phyloP scores from a whole-genome alignment of 352 stramenopile genomes.

The Globisporangium sylvaticum region DNA sequence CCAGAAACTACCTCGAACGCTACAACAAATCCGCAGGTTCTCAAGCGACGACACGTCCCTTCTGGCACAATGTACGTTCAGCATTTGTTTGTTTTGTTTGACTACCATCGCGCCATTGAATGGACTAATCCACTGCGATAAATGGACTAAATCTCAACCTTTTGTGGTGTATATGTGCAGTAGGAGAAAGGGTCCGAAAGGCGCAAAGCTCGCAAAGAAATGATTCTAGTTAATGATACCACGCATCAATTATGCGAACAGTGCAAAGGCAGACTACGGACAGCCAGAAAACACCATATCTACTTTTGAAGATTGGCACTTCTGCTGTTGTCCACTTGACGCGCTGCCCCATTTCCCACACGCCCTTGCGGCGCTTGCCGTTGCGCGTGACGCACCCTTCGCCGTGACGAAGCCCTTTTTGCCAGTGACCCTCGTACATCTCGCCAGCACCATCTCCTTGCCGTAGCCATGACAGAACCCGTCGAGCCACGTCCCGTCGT shows the following conservation, averaged over 20 bases:
- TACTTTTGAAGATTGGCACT: slow-evolving; percentile 30
- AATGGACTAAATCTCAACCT: not conserved
- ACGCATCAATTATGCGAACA: not conserved
- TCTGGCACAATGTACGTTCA: slow-evolving; percentile 45
- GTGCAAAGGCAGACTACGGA: not conserved
- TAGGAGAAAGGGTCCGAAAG: slow-evolving; percentile 40
- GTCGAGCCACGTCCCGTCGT: slow-evolving; percentile 61
- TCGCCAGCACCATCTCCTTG: slow-evolving; percentile 46
- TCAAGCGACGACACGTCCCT: slow-evolving; percentile 46
- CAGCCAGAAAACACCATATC: not conserved
- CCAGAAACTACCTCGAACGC: not conserved
- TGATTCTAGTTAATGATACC: slow-evolving; percentile 13
- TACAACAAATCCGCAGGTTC: slow-evolving; percentile 10
- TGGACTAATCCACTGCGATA: not conserved
- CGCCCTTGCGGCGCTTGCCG: slow-evolving; percentile 35
- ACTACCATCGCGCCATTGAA: not conserved
- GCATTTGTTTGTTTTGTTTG: not conserved
- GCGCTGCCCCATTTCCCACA: slow-evolving; percentile 58
- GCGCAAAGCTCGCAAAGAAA: slow-evolving; percentile 51
- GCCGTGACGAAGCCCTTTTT: slow-evolving; percentile 47
- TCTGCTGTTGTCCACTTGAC: slow-evolving; percentile 69
- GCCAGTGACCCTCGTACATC: slow-evolving; percentile 63
- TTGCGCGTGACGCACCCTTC: slow-evolving; percentile 46
- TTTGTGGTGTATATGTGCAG: slow-evolving; percentile 19
- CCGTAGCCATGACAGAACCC: slow-evolving; percentile 53